Percentiles rank a stretch among this genome's conserved stretches.
phyloP scores from a whole-genome alignment of 2,329 filamentous ascomycete species.

The Exophiala aquamarina region DNA sequence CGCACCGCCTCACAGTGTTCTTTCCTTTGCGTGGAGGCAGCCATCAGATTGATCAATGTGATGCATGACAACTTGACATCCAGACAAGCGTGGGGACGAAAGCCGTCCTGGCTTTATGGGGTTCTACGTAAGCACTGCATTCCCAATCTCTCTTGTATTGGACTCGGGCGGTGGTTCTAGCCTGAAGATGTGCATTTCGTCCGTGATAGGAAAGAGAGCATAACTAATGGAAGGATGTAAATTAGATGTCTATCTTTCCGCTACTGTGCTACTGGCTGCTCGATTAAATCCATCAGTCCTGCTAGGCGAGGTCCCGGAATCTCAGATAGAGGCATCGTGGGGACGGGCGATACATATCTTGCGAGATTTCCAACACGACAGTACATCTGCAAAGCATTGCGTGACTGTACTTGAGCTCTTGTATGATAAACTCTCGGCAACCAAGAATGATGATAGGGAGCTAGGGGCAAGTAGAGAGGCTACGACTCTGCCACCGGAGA shows the following conservation, averaged over 20 bases:
- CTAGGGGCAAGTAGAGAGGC: no score
- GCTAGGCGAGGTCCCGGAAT: conserved; percentile 4
- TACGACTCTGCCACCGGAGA: background rate
- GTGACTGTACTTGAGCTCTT: conserved; percentile 9
- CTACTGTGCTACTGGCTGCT: conserved; percentile 35
- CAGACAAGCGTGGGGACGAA: conserved; percentile 4
- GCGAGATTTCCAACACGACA: conserved; percentile 7
- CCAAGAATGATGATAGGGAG: background rate
- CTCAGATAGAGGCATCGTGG: conserved; percentile 5
- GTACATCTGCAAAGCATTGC: conserved; percentile 9
- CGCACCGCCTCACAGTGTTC: conserved; percentile 10
- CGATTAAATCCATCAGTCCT: conserved; percentile 23
- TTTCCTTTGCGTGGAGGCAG: conserved; percentile 8
- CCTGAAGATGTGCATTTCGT: no score
- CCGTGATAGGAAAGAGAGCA: no score
- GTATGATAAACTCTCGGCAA: conserved; percentile 6
- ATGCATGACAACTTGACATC: conserved; percentile 5
- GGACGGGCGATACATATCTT: conserved; percentile 7
- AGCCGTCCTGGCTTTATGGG: conserved; percentile 10
- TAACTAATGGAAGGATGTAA: no score
- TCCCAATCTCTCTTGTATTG: background rate
- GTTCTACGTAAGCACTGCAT: conserved; percentile 3
- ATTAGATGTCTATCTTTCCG: conserved; percentile 33
- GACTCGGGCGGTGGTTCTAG: background rate
- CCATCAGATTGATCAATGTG: conserved; percentile 9